Evolutionary conservation across 2,329 filamentous ascomycete species (phyloP).

Genomic region (Boeremia exigua): DNA sequence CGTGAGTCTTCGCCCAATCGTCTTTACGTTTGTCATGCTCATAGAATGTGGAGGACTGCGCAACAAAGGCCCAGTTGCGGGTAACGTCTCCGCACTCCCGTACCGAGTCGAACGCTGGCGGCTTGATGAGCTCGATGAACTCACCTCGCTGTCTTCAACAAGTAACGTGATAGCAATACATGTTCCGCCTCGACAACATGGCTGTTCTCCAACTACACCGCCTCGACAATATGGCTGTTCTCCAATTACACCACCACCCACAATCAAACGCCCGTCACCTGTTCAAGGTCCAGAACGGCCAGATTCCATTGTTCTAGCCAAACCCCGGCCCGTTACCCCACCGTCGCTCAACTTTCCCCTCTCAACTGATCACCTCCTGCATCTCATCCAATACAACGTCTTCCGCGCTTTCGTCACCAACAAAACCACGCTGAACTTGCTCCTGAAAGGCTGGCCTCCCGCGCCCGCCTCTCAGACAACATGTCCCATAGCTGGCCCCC

Average conservation of each 20-base stretch:
- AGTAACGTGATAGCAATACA: too few species aligned
- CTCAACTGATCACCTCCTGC: conserved; percentile 41
- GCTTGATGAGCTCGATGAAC: not conserved
- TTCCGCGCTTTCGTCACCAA: conserved; percentile 47
- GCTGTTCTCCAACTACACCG: too few species aligned
- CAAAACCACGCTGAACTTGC: conserved; percentile 31
- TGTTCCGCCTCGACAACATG: too few species aligned
- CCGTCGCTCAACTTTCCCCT: conserved; percentile 7
- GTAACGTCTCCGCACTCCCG: not conserved
- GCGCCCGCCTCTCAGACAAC: conserved; percentile 6
- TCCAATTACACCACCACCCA: not conserved
- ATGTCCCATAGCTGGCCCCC: conserved; percentile 12
- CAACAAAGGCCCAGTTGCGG: not conserved
- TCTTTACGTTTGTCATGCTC: not conserved
- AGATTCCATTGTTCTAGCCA: not conserved
- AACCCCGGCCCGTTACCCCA: not conserved
- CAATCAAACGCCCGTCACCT: not conserved
- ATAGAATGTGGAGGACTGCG: not conserved
- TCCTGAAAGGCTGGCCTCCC: conserved; percentile 10
- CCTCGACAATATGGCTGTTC: too few species aligned
- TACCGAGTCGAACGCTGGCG: not conserved
- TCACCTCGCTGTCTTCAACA: too few species aligned
- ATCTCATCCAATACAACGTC: conserved; percentile 49
- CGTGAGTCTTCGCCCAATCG: conserved; percentile 1
- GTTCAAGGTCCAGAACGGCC: not conserved